Conservation (phyloP, 495 filamentous ascomycete genomes). For the Platismatia glauca region DNA sequence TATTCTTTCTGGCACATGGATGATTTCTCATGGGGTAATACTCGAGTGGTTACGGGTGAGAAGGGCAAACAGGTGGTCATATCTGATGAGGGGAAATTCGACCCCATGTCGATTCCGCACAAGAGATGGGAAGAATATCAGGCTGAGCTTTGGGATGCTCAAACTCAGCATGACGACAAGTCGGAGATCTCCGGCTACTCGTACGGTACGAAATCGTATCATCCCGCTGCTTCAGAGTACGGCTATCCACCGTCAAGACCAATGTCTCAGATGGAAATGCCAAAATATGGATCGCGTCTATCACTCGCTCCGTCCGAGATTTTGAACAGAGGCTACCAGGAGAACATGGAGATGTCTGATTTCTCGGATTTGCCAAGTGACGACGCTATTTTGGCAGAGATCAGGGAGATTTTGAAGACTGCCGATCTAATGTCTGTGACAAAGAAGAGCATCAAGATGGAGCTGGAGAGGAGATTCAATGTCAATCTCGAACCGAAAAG, state of each 20-base stretch:
- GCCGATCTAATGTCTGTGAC: slow-evolving; percentile 96
- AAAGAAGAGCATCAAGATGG: slow-evolving; percentile 94
- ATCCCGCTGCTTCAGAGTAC: slow-evolving; percentile 57
- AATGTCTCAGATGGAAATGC: slow-evolving; percentile 63
- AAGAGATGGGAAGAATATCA: slow-evolving; percentile 99
- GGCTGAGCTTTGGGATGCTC: slow-evolving; percentile 90
- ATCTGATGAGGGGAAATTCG: slow-evolving; percentile 96
- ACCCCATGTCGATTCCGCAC: slow-evolving; percentile 82
- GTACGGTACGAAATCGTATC: slow-evolving; percentile 77
- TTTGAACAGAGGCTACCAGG: slow-evolving; percentile 48
- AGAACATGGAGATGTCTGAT: slow-evolving; percentile 61
- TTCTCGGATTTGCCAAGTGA: slow-evolving; percentile 66
- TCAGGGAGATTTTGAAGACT: slow-evolving; percentile 80
- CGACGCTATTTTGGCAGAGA: slow-evolving; percentile 85
- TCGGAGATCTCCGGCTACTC: slow-evolving; percentile 89
- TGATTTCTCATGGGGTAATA: slow-evolving; percentile 98
- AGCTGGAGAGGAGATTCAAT: slow-evolving; percentile 83
- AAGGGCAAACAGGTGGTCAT: slow-evolving; percentile 87
- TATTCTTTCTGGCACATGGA: slow-evolving; percentile 99
- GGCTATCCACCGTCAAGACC: slow-evolving; percentile 51
- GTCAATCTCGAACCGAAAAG: slow-evolving; percentile 70
- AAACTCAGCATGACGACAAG: slow-evolving; percentile 70
- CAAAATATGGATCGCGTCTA: slow-evolving; percentile 54
- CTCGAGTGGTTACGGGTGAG: slow-evolving; percentile 93
- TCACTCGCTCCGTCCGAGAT: slow-evolving; percentile 73